Conservation (phyloP, 768 basidiomycete genomes). For the Trametes cinnabarina region DNA sequence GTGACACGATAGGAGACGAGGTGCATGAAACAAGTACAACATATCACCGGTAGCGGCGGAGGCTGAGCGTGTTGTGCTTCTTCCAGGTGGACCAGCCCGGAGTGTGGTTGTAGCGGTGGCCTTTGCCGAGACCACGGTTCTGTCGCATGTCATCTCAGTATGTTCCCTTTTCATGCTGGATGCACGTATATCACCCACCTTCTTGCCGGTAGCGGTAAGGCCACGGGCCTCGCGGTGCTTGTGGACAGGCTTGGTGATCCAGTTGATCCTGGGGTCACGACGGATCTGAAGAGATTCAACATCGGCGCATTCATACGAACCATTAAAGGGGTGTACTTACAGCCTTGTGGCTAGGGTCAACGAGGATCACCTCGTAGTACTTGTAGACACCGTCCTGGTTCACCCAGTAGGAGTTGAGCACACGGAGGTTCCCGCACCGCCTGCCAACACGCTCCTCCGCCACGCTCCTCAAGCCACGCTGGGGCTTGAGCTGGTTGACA, state of each 20-base stretch:
- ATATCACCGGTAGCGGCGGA: slow-evolving; percentile 79
- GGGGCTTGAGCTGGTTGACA: slow-evolving; percentile 99
- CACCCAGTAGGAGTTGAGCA: slow-evolving; percentile 98
- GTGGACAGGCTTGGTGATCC: slow-evolving; percentile 98
- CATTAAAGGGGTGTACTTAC: slow-evolving; percentile 49
- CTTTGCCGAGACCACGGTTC: slow-evolving; percentile 98
- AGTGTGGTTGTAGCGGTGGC: slow-evolving; percentile 89
- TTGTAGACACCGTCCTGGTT: slow-evolving; percentile 99
- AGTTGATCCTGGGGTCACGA: slow-evolving; percentile 96
- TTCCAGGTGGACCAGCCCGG: slow-evolving; percentile 93
- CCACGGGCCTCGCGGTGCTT: slow-evolving; percentile 98
- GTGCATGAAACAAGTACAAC: slow-evolving; percentile 30
- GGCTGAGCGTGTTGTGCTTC: slow-evolving; percentile 96
- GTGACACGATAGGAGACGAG: slow-evolving; percentile 23
- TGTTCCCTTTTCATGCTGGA: background rate
- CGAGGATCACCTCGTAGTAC: slow-evolving; percentile 98
- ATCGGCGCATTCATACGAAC: background rate
- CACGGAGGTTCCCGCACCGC: slow-evolving; percentile 94
- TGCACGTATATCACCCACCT: slow-evolving; percentile 52
- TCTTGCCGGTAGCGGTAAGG: slow-evolving; percentile 94
- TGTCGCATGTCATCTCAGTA: slow-evolving; percentile 30
- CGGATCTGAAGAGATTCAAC: slow-evolving; percentile 61
- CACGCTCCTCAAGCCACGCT: slow-evolving; percentile 86
- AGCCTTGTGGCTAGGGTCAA: slow-evolving; percentile 93
- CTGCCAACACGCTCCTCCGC: slow-evolving; percentile 98